phyloP scores from a whole-genome alignment of 202 grass and related monocot genomes.

The Setaria viridis region DNA sequence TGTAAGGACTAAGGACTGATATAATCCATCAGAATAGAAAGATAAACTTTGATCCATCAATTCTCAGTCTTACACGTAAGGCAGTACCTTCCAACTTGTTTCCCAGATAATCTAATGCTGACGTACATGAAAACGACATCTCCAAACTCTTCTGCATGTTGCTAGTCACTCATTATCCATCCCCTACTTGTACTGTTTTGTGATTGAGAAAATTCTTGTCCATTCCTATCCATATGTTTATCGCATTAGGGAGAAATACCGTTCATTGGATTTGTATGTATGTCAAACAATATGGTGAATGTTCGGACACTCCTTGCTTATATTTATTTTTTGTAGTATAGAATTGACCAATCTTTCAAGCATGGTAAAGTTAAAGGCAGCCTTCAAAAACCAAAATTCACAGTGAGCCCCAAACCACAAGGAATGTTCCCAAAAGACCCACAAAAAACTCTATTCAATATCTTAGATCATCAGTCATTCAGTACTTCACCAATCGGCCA shows the following conservation, averaged over 20 bases:
- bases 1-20: not conserved
- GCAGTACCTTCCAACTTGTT: not conserved
- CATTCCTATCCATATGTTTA: not conserved
- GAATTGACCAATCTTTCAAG: not conserved
- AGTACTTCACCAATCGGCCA: constrained; percentile 1
- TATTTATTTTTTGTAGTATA: not conserved
- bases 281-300: not conserved
- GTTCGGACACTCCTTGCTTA: not conserved
- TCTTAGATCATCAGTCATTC: too few species aligned
- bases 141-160: constrained; percentile 2
- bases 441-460: not conserved
- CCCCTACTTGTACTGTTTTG: not conserved
- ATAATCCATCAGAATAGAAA: not conserved
- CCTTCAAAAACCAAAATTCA: not conserved
- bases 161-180: constrained; percentile 8
- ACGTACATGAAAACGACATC: constrained; percentile 18
- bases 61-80: constrained; percentile 20
- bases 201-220: not conserved
- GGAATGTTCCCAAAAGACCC: not conserved
- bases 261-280: not conserved
- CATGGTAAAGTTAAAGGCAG: not conserved
- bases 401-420: not conserved
- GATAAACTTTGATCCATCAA: constrained; percentile 17
- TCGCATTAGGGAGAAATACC: not conserved
- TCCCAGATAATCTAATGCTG: constrained; percentile 13